Evolutionary conservation across 768 basidiomycete species (phyloP), one percentile per base, ranked within the genome.

Genomic region (Tulasnella sp.): DNA sequence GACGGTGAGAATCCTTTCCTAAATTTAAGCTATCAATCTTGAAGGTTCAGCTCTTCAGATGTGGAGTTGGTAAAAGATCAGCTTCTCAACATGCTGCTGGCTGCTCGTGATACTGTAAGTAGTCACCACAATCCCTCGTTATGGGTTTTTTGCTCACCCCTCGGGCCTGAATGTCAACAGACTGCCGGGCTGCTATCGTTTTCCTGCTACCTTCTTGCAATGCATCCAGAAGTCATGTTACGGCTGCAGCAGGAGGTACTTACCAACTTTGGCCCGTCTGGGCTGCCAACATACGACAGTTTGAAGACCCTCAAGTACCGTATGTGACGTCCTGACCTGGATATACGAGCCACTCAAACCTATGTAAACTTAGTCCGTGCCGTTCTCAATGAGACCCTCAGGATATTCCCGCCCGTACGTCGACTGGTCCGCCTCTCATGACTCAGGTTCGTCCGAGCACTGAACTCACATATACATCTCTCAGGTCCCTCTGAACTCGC

Each of bases 391-490:
- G 72, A 73, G 59, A 65, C 66, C 1, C 59, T 73, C 15, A 62
- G 72, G 2, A 64, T 73, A 17, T 73, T 70, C 61, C 71, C 72
- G 9, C 71, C 72, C 9, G 70, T 59, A 26, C 8, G 51, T 30
- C n/a, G 9, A 21, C 5, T 19, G 13, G 21, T 1, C 26, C 1
- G n/a, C 9, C 1, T 19, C 10, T 27, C 23, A 7, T 7, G 55
- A 1, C 10, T 5, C 24, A 17, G 7, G 3, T 9, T 43, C n/a
- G 13, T 3, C 4, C 4, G 29, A 15, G 23, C 11, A 43, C n/a
- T 43, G 41, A 43, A 19, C 9, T 19, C 17, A n/a, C 2, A 34
- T n/a, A 1, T 19, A 5, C 19, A 5, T 5, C 26, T 27, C 45
- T 48, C n/a, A 52, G 51, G 51, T 61, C 15, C 50, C 60, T 3